phyloP scores from a whole-genome alignment of 495 filamentous ascomycete genomes.

The Penicillium silybi region DNA sequence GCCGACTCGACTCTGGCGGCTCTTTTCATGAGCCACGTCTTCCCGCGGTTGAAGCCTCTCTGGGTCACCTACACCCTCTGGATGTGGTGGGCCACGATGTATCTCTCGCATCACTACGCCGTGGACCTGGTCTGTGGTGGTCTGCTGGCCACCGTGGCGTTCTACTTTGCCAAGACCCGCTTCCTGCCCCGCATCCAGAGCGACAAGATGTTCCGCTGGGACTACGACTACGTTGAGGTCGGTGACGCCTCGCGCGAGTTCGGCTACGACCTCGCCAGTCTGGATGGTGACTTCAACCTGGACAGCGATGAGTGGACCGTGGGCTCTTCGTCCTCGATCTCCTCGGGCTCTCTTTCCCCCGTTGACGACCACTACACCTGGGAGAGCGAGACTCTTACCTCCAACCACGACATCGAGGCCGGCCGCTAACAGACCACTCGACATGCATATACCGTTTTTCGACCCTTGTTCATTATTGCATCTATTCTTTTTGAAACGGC shows the following conservation, averaged over 20 bases:
- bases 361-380: constrained; percentile 59
- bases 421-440: constrained; percentile 32
- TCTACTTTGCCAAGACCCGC: constrained; percentile 72
- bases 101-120: constrained; percentile 93
- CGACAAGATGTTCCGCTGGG: constrained; percentile 86
- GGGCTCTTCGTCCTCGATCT: constrained; percentile 67
- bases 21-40: constrained; percentile 88
- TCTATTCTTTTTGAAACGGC: constrained; percentile 32
- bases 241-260: constrained; percentile 57
- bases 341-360: constrained; percentile 58
- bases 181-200: constrained; percentile 77
- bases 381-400: constrained; percentile 59
- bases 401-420: constrained; percentile 49
- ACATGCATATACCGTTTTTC: constrained; percentile 27
- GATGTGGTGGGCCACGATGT: constrained; percentile 99
- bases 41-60: constrained; percentile 70
- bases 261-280: constrained; percentile 53
- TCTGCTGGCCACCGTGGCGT: constrained; percentile 71
- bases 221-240: constrained; percentile 89
- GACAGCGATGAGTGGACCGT: constrained; percentile 72
- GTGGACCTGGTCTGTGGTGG: constrained; percentile 87
- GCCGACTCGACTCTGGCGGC: constrained; percentile 82
- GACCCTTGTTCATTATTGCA: constrained; percentile 20
- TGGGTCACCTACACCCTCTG: constrained; percentile 80
- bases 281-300: constrained; percentile 53